Conservation (phyloP, 352 stramenopile species). For the Phytophthora boehmeriae region DNA sequence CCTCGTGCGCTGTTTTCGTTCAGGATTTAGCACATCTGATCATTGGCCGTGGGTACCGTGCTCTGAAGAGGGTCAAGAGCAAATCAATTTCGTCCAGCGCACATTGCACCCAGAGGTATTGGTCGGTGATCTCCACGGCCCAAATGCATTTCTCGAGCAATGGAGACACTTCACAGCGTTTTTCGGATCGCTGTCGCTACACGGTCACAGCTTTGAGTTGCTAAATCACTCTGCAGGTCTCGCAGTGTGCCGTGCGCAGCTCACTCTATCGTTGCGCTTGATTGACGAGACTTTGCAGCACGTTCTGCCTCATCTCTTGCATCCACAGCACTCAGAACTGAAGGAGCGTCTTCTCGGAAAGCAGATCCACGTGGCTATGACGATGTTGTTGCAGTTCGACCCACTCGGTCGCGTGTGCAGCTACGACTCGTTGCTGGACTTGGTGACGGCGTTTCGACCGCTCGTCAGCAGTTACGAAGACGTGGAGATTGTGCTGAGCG, state of each 20-base stretch:
- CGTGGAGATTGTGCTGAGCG: constrained; percentile 21
- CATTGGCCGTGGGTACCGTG: constrained; percentile 14
- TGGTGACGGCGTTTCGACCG: constrained; percentile 15
- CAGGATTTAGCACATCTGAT: constrained; percentile 14
- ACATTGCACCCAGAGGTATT: constrained; percentile 11
- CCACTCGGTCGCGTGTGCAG: constrained; percentile 3
- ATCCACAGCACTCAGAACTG: constrained; percentile 9
- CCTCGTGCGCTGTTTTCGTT: constrained; percentile 32
- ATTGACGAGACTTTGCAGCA: constrained; percentile 4
- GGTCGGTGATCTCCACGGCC: constrained; percentile 17
- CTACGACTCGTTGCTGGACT: constrained; percentile 15
- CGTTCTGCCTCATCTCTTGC: constrained; percentile 13
- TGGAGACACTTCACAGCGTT: constrained; percentile 28
- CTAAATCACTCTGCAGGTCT: background rate
- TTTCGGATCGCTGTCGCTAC: constrained; percentile 17
- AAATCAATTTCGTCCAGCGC: constrained; percentile 30
- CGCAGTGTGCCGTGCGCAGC: constrained; percentile 13
- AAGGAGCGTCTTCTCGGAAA: constrained; percentile 3
- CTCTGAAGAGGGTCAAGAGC: constrained; percentile 7
- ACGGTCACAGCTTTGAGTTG: constrained; percentile 7
- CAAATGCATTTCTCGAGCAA: constrained; percentile 35
- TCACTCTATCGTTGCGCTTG: constrained; percentile 16
- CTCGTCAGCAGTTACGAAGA: constrained; percentile 24
- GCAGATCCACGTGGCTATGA: constrained; percentile 14
- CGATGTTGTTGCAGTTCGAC: constrained; percentile 24